A percentile compares a stretch with the other conserved stretches of the same genome.
These are phyloP conservation scores for Linnemannia zychae DNA, from an alignment of 192 early-diverging fungal genomes.

Conservation along the genomic window DNA sequence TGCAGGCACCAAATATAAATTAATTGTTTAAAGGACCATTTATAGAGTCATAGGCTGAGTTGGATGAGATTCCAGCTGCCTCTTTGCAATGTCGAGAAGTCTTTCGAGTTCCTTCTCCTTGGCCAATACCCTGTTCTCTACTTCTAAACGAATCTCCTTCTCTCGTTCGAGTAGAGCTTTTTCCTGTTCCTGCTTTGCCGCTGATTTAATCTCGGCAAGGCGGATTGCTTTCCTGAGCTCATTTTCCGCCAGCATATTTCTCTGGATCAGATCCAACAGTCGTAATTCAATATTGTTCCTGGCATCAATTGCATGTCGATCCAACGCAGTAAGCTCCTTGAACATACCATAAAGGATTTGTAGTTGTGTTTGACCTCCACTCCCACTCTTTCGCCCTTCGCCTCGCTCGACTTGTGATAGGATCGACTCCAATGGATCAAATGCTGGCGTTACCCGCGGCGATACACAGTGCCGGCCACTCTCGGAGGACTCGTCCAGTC, in stretches of 20 bases:
- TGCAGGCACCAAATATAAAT: too few relatives aligned
- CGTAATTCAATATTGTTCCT: neutral
- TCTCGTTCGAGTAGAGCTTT: neutral
- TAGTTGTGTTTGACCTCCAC: neutral
- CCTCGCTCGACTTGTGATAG: neutral
- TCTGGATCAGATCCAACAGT: slow-evolving; percentile 3
- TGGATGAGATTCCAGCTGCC: neutral
- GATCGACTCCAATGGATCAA: neutral
- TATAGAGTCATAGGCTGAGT: neutral
- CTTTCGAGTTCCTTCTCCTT: slow-evolving; percentile 5
- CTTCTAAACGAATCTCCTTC: slow-evolving; percentile 5
- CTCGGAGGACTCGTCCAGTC: neutral
- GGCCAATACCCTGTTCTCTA: slow-evolving; percentile 4
- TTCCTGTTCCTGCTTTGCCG: slow-evolving; percentile 3
- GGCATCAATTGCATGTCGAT: slow-evolving; percentile 5
- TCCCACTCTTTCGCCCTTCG: neutral
- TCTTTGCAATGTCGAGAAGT: slow-evolving; percentile 11
- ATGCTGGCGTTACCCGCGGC: neutral
- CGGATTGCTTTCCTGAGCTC: slow-evolving; percentile 16
- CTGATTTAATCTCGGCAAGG: slow-evolving; percentile 17
- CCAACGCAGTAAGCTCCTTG: neutral
- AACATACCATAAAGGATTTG: neutral
- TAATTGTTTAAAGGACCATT: too few relatives aligned
- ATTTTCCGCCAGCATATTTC: slow-evolving; percentile 2
- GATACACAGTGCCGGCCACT: neutral